Evolutionary conservation across 2,329 filamentous ascomycete species (phyloP), one percentile per base, ranked within the genome.

Genomic region (Cylindrodendrum hubeiense): DNA sequence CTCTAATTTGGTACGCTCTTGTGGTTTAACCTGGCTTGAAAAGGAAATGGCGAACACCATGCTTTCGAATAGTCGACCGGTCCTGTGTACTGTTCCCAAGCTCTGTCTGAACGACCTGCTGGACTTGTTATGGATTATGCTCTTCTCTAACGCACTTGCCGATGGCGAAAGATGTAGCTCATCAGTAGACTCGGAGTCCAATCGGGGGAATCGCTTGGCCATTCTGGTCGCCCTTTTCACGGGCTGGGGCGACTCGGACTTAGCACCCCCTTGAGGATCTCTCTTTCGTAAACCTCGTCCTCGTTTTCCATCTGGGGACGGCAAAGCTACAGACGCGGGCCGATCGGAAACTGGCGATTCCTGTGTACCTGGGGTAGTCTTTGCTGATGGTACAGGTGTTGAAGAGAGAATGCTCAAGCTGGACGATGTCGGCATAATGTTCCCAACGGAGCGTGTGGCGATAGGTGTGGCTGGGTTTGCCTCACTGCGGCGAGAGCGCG

Each of bases 21-120:
- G 71, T 74, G 77, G 74, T 33, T 80, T 79, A 78, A 80, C 44
- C 43, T 82, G 80, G 28, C 79, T 80, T 70, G 85, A 85, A 67
- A 94, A 93, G 0, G 94, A 95, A 12, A 97, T 87, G 0, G 94
- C 94, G 79, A 98, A 98, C 0, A 89, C 89, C 94, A 98, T 97
- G 44, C 90, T 89, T 1, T 86, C 81, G 73, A 98, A 97, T 0
- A 97, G 50, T 3, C 74, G 67, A 9, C 73, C 67, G 3, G 65
- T 75, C 67, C 70, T 73, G 68, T 67, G 66, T 34, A 59, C 73
- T 60, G 72, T 65, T 9, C 65, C 72, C 8, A 79, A 59, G 34
- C 71, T 77, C 53, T 75, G 74, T 17, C 73, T 71, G 22, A 75
- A 74, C 1, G 67, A 71, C 39, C 73, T 71, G n/a, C 59, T 73